Conservation (phyloP, 805 yeast species). For the Kluyveromyces lactis region DNA sequence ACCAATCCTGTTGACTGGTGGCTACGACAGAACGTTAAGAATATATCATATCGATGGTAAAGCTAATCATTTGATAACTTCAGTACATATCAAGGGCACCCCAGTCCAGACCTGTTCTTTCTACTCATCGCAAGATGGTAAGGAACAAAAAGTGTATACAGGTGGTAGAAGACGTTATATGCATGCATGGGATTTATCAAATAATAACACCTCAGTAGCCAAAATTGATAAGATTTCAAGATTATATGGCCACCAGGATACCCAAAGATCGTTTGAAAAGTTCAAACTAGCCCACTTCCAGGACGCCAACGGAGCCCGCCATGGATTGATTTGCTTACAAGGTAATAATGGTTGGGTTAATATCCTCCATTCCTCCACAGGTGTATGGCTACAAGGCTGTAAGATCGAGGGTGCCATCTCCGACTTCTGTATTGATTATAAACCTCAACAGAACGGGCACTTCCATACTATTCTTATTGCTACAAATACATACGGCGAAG, state of each 20-base stretch:
- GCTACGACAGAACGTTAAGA: slow-evolving; percentile 83
- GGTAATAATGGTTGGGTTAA: slow-evolving; percentile 93
- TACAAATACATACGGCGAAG: slow-evolving; percentile 72
- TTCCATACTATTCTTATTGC: slow-evolving; percentile 38
- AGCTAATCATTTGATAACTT: slow-evolving; percentile 68
- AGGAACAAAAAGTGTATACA: slow-evolving; percentile 49
- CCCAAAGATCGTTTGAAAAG: slow-evolving; percentile 81
- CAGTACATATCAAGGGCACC: slow-evolving; percentile 67
- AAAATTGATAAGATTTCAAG: slow-evolving; percentile 76
- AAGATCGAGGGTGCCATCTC: slow-evolving; percentile 81
- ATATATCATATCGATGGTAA: slow-evolving; percentile 89
- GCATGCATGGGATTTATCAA: slow-evolving; percentile 82
- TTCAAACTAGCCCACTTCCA: slow-evolving; percentile 56
- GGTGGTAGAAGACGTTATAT: slow-evolving; percentile 89
- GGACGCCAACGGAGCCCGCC: slow-evolving; percentile 25
- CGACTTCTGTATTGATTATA: slow-evolving; percentile 47
- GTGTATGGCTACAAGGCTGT: slow-evolving; percentile 83
- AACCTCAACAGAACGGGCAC: slow-evolving; percentile 17
- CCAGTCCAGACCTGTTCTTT: slow-evolving; percentile 67
- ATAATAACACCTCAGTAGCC: slow-evolving; percentile 14
- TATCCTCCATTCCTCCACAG: slow-evolving; percentile 62
- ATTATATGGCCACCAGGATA: slow-evolving; percentile 82
- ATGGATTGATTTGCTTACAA: slow-evolving; percentile 65
- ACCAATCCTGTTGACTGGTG: slow-evolving; percentile 82
- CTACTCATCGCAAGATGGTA: slow-evolving; percentile 18